phyloP scores from a whole-genome alignment of 2,329 filamentous ascomycete genomes.

The Ascochyta viciae-villosae region DNA sequence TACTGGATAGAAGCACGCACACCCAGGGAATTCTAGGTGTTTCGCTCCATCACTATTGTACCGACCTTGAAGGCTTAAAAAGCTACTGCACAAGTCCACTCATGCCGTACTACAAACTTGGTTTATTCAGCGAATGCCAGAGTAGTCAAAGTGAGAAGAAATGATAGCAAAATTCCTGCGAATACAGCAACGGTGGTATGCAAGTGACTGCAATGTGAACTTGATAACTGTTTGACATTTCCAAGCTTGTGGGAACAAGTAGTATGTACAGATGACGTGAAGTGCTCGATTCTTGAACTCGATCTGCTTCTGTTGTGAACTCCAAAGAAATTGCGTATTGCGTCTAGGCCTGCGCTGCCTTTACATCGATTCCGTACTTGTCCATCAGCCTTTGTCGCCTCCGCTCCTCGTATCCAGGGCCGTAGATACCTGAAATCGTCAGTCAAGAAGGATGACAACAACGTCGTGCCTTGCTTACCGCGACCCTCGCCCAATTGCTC shows the following conservation, averaged over 20 bases:
- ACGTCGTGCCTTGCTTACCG: constrained; percentile 61
- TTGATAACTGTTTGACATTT: constrained; percentile 9
- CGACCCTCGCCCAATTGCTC: constrained; percentile 84
- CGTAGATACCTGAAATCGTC: constrained; percentile 71
- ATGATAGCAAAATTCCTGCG: not conserved
- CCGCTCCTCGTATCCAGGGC: constrained; percentile 83
- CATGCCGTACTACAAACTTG: too few relatives aligned
- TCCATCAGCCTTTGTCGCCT: constrained; percentile 81
- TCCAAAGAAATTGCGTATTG: constrained; percentile 28
- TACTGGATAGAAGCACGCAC: not conserved
- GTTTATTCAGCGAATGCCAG: too few relatives aligned
- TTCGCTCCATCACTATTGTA: not conserved
- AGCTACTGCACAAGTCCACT: too few relatives aligned
- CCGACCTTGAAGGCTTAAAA: too few relatives aligned
- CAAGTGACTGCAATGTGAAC: not conserved
- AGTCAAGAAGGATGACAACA: not conserved
- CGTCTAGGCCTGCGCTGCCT: constrained; percentile 37
- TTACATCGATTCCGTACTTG: constrained; percentile 85
- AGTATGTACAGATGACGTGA: constrained; percentile 28
- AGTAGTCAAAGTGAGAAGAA: too few relatives aligned
- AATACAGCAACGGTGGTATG: not conserved
- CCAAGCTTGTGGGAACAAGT: constrained; percentile 15
- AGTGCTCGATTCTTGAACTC: constrained; percentile 17
- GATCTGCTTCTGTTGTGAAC: constrained; percentile 26
- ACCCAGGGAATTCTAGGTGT: not conserved